Conservation (phyloP, 1,284 basidiomycete genomes). For the Taiwanofungus camphoratus region DNA sequence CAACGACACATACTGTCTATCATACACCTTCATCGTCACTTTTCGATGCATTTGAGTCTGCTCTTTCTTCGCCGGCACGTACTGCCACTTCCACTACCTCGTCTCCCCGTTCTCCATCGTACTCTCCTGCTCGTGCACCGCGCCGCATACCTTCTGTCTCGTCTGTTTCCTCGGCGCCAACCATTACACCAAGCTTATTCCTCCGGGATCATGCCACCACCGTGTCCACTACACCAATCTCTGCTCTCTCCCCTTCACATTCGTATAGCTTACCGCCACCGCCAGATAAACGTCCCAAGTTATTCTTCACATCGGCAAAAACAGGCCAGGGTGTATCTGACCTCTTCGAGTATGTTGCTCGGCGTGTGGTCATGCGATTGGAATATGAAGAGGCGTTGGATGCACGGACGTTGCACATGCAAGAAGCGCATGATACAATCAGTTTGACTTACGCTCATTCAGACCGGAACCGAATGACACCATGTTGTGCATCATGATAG, state of each 20-base stretch:
- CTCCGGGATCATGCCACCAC: slow-evolving; percentile 30
- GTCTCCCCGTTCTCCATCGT: slow-evolving; percentile 19
- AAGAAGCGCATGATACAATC: slow-evolving; percentile 16
- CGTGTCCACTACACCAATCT: slow-evolving; percentile 19
- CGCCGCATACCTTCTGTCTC: slow-evolving; percentile 36
- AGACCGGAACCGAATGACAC: slow-evolving; percentile 5
- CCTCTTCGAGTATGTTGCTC: slow-evolving; percentile 65
- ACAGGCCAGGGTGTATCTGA: slow-evolving; percentile 63
- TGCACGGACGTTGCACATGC: slow-evolving; percentile 25
- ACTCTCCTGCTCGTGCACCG: slow-evolving; percentile 19
- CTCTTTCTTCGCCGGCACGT: slow-evolving; percentile 52
- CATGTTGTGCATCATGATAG: slow-evolving; percentile 20
- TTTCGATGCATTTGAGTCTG: slow-evolving; percentile 44
- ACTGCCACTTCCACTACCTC: slow-evolving; percentile 27
- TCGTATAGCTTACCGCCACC: slow-evolving; percentile 25
- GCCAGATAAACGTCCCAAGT: slow-evolving; percentile 47
- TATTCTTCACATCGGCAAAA: slow-evolving; percentile 72
- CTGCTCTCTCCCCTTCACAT: slow-evolving; percentile 15
- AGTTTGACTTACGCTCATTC: slow-evolving; percentile 7
- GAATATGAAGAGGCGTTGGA: slow-evolving; percentile 53
- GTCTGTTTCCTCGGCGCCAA: slow-evolving; percentile 47
- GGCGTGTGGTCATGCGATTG: slow-evolving; percentile 51
- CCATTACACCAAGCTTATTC: slow-evolving; percentile 60
- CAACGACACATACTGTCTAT: slow-evolving; percentile 54
- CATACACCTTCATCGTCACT: slow-evolving; percentile 74